phyloP scores from a whole-genome alignment of 2,329 filamentous ascomycete genomes.

The Penicillium sp. region DNA sequence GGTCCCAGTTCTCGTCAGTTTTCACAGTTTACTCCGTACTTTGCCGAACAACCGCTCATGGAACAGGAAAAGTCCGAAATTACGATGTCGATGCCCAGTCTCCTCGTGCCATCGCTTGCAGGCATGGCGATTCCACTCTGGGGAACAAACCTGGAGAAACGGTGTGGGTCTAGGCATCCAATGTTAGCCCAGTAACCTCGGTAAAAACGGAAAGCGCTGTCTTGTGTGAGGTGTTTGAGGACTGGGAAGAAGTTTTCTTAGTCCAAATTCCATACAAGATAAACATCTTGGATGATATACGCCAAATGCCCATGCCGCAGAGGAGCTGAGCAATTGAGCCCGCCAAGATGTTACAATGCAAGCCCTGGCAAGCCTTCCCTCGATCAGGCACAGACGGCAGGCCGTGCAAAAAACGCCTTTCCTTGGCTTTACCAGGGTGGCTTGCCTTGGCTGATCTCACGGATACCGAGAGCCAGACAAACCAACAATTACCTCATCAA shows the following conservation, averaged over 20 bases:
- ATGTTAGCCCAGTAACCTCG: background rate
- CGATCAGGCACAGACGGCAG: background rate
- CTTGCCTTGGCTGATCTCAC: conserved; percentile 5
- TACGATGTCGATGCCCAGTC: background rate
- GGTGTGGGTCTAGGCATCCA: background rate
- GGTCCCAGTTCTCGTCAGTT: background rate
- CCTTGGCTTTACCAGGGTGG: conserved; percentile 1
- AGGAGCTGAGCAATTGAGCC: background rate
- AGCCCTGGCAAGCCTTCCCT: background rate
- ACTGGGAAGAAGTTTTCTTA: background rate
- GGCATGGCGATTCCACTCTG: background rate
- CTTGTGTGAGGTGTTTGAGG: background rate
- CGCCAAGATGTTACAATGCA: conserved; percentile 8
- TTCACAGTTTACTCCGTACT: background rate
- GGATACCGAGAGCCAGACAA: background rate
- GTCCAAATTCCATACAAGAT: background rate
- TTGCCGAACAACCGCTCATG: background rate
- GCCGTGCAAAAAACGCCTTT: background rate
- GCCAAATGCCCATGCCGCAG: conserved; percentile 3
- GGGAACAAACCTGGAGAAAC: background rate
- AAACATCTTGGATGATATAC: background rate
- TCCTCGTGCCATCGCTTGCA: background rate
- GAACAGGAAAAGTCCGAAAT: background rate
- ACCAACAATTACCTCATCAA: background rate
- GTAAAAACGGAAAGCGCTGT: background rate